Percentiles rank a stretch among this genome's conserved stretches.
Evolutionary conservation across 805 yeast genomes (phyloP).

Genomic region (Candida ficus): DNA sequence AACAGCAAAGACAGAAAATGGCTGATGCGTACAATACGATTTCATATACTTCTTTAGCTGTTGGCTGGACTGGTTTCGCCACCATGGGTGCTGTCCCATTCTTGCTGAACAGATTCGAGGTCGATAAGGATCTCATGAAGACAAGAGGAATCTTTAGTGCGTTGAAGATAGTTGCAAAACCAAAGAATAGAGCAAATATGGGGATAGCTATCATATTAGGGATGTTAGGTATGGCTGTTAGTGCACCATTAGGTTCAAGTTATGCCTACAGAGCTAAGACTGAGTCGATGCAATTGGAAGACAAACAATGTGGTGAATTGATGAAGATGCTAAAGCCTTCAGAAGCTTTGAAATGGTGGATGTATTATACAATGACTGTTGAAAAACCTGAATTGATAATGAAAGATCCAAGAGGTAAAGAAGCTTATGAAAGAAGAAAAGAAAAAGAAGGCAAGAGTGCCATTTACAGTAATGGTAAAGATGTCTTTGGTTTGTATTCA

Average conservation of each 20-base stretch:
- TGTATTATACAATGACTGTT: constrained; percentile 47
- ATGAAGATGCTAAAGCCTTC: constrained; percentile 27
- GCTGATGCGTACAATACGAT: constrained; percentile 34
- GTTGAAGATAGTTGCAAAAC: constrained; percentile 23
- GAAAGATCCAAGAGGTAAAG: constrained; percentile 47
- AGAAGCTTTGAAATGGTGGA: constrained; percentile 38
- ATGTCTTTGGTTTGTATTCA: constrained; percentile 33
- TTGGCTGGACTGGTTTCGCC: constrained; percentile 39
- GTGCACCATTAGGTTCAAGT: constrained; percentile 29
- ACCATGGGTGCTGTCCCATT: constrained; percentile 41
- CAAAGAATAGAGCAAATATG: constrained; percentile 33
- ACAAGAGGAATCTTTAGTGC: background rate
- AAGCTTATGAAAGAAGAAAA: constrained; percentile 23
- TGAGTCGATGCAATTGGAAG: constrained; percentile 28
- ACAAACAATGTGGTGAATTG: constrained; percentile 28
- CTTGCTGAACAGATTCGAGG: constrained; percentile 26
- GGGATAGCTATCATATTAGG: constrained; percentile 39
- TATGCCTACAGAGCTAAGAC: too few species aligned
- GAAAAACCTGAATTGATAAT: constrained; percentile 46
- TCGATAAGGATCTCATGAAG: background rate
- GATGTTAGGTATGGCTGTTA: constrained; percentile 31
- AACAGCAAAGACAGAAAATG: constrained; percentile 37
- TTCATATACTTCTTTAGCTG: constrained; percentile 28
- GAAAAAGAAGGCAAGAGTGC: constrained; percentile 12
- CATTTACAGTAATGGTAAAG: constrained; percentile 30